Evolutionary conservation across 306 rosid genomes (phyloP).

Genomic region (Cucurbita ficifolia): DNA sequence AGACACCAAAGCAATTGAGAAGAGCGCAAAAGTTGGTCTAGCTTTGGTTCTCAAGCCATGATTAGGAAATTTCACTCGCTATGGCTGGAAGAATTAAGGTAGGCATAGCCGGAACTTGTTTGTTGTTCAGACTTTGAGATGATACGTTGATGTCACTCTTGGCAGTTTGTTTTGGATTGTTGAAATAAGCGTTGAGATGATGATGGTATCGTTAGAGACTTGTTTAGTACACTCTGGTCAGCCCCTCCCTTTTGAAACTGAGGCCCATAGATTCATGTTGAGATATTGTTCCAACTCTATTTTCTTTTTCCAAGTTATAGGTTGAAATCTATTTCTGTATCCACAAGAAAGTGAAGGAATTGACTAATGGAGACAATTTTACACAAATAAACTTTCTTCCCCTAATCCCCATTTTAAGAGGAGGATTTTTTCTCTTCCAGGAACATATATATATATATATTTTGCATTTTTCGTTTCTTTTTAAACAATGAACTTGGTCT

Average conservation of each 20-base stretch:
- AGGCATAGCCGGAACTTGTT: slow-evolving; percentile 26
- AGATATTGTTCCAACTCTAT: background rate
- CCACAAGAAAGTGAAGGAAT: too few relatives aligned
- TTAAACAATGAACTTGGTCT: too few relatives aligned
- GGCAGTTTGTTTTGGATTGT: slow-evolving; percentile 13
- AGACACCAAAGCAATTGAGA: slow-evolving; percentile 72
- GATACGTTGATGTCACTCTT: background rate
- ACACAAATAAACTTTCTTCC: too few relatives aligned
- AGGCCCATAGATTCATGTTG: slow-evolving; percentile 9
- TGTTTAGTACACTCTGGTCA: background rate
- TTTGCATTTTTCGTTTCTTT: too few relatives aligned
- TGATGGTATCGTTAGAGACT: slow-evolving; percentile 7
- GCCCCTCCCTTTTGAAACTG: slow-evolving; percentile 3
- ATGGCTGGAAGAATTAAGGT: slow-evolving; percentile 15
- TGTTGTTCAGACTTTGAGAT: slow-evolving; percentile 17
- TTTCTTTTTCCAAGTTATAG: background rate
- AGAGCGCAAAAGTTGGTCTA: slow-evolving; percentile 77
- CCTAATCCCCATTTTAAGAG: too few relatives aligned
- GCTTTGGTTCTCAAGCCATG: slow-evolving; percentile 79
- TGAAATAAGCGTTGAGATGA: slow-evolving; percentile 22
- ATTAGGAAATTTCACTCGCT: slow-evolving; percentile 11
- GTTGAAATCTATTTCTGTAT: too few relatives aligned
- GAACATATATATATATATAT: too few relatives aligned
- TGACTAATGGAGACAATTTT: too few relatives aligned
- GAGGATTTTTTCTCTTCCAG: too few relatives aligned